Base-by-base conservation (phyloP, 495 filamentous ascomycete genomes). In the Talaromyces borbonicus region DNA sequence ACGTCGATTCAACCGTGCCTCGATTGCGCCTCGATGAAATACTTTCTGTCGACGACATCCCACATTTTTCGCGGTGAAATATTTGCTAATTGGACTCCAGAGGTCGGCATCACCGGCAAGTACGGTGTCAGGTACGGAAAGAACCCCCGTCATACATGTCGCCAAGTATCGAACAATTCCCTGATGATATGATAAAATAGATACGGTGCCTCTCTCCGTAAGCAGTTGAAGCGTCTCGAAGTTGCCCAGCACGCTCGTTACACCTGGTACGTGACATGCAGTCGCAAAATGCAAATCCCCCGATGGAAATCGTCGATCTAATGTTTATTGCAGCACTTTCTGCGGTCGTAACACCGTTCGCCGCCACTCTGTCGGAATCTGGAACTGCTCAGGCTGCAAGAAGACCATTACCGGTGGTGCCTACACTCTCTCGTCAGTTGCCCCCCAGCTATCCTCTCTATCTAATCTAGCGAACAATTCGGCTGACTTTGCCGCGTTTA, bases 211-310 rank as follows among this genome's bases (percentile, higher is more conserved):
- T 98, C 92, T 61, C 86, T 98, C 72, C 87, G 92, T 76, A 98
- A 97, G 79, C 92, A 96, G 70, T 87, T 97, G 65, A 98, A 98
- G 86, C 95, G 95, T 83, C 95, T 96, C 85, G 92, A 98, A 84
- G 83, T 95, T 62, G 81, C 84, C 46, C 90, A 97, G 70, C 90
- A 96, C 79, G 87, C 88, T 69, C 78, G 81, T 66, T 96, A 96
- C 78, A 50, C 69, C 60, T 73, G 69, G 46, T 48, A 48, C 15
- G 46, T 48, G 23, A 27, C 16, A 20, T 11, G 22, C 35, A 38
- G 42, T 14, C 18, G 3, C 15, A 8, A 15, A 30, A 44, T 20
- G 16, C 42, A 31, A 44, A 44, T 44, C 16, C 8, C 8, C 14
- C 26, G 24, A 19, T 44, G n/a, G n/a, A n/a, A n/a, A n/a, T n/a